Percentiles rank a stretch among this genome's conserved stretches.
These are phyloP conservation scores for Cantharellus cinnabarinus DNA, from an alignment of 768 basidiomycete genomes.

Conservation along the genomic window DNA sequence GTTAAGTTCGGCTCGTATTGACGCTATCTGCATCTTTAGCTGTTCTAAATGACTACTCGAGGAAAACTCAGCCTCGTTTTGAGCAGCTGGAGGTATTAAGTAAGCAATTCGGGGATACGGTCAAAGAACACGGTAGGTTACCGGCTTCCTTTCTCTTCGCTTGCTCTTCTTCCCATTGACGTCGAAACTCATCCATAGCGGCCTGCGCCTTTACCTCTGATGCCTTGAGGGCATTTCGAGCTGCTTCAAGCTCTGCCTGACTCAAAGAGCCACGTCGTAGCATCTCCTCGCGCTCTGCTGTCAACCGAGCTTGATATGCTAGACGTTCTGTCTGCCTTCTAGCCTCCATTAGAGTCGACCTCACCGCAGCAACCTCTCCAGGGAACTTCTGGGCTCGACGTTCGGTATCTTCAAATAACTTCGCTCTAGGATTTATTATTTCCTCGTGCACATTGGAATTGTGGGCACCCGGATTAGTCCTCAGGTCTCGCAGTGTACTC, in stretches of 20 bases:
- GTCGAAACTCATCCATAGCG: slow-evolving; percentile 12
- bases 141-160: slow-evolving; percentile 10
- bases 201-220: neutral
- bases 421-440: slow-evolving; percentile 29
- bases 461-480: slow-evolving; percentile 23
- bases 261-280: slow-evolving; percentile 1
- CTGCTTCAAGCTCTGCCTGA: slow-evolving; percentile 9
- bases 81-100: too few relatives aligned
- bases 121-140: neutral
- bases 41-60: too few relatives aligned
- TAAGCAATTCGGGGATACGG: too few relatives aligned
- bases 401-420: slow-evolving; percentile 28
- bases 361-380: neutral
- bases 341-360: neutral
- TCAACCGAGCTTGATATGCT: slow-evolving; percentile 9
- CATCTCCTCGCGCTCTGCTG: slow-evolving; percentile 12
- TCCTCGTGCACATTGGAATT: slow-evolving; percentile 28
- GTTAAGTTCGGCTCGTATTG: slow-evolving; percentile 36
- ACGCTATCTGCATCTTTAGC: neutral
- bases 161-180: slow-evolving; percentile 16
- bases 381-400: neutral
- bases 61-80: too few relatives aligned
- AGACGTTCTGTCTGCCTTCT: neutral
- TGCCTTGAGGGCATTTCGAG: neutral
- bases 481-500: slow-evolving; percentile 35